phyloP scores from a whole-genome alignment of 257 asterid genomes.

The Penstemon newberryi region DNA sequence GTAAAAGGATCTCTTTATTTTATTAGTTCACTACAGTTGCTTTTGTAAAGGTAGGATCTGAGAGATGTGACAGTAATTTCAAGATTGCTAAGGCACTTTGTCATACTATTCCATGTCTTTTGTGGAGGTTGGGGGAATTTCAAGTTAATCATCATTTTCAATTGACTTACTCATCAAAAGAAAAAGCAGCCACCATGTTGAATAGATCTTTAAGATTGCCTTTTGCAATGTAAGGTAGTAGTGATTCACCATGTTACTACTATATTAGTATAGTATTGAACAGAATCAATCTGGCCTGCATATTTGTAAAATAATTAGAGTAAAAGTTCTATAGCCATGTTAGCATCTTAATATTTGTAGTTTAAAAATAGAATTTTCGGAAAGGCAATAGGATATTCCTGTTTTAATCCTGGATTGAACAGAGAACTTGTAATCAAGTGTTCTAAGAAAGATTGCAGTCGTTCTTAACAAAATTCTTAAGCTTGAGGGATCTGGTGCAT shows the following conservation, averaged over 20 bases:
- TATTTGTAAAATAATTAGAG: too few species aligned
- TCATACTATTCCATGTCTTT: background rate
- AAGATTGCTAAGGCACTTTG: background rate
- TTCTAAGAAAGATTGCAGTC: too few species aligned
- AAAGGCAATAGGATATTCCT: too few species aligned
- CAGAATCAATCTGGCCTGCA: background rate
- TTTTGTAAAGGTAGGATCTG: background rate
- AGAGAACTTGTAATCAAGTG: too few species aligned
- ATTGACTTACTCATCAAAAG: slow-evolving; percentile 20
- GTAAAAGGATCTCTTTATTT: background rate
- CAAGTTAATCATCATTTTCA: slow-evolving; percentile 27
- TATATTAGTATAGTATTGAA: background rate
- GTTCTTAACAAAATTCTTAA: too few species aligned
- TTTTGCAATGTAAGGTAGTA: slow-evolving; percentile 9
- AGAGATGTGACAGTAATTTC: background rate
- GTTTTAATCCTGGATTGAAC: too few species aligned
- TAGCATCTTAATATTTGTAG: too few species aligned
- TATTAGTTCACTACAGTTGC: background rate
- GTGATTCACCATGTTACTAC: slow-evolving; percentile 27
- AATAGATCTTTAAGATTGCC: slow-evolving; percentile 28
- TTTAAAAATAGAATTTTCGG: too few species aligned
- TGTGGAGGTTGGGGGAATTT: background rate
- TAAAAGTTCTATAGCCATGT: too few species aligned
- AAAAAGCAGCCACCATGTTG: slow-evolving; percentile 9
- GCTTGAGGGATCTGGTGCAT: too few species aligned